phyloP scores from a whole-genome alignment of 2,329 filamentous ascomycete species.

The Fusarium newnesense region DNA sequence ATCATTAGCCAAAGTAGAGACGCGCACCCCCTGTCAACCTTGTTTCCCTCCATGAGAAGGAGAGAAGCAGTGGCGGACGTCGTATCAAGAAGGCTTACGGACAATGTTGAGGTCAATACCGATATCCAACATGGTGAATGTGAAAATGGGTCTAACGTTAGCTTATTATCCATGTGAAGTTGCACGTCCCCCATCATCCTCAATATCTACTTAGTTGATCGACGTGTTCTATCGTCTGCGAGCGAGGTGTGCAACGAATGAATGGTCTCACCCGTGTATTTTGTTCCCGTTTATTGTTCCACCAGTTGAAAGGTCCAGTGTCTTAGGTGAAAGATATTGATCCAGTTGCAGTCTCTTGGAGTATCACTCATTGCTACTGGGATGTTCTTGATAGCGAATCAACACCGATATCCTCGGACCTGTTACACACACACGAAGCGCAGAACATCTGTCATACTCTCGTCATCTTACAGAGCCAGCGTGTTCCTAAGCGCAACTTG shows the following conservation, averaged over 20 bases:
- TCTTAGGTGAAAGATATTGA: background rate
- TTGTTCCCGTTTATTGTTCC: background rate
- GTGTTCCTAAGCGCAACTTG: background rate
- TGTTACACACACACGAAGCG: constrained; percentile 27
- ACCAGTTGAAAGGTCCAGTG: background rate
- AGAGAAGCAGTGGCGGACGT: constrained; percentile 11
- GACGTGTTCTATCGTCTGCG: background rate
- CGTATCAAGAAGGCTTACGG: background rate
- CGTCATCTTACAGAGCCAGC: constrained; percentile 33
- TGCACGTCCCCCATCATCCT: constrained; percentile 20
- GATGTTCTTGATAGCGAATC: constrained; percentile 19
- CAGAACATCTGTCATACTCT: constrained; percentile 32
- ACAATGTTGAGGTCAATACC: background rate
- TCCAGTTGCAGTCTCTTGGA: background rate
- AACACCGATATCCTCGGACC: constrained; percentile 2
- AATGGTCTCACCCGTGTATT: background rate
- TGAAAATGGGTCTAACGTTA: background rate
- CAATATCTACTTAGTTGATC: background rate
- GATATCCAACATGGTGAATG: background rate
- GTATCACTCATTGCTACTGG: background rate
- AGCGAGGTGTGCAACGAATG: constrained; percentile 9
- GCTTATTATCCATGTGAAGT: constrained; percentile 17
- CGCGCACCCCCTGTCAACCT: constrained; percentile 31
- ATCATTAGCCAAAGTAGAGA: constrained; percentile 38
- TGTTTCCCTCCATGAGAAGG: constrained; percentile 10